These are phyloP conservation scores for Acer campestre DNA, from an alignment of 345 rosid species.

Conservation along the genomic window DNA sequence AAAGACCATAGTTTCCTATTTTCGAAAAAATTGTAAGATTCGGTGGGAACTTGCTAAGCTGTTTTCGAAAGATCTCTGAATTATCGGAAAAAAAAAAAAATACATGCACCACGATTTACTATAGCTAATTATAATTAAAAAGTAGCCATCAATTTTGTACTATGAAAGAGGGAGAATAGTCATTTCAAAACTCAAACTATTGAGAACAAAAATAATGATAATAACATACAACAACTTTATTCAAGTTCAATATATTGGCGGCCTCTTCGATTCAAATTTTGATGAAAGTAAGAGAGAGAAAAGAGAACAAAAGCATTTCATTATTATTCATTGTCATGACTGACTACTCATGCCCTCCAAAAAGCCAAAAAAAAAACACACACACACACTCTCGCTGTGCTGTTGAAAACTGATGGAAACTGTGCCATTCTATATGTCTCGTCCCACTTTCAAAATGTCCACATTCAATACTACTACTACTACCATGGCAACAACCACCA, in stretches of 20 bases:
- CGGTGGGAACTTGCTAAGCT: too few species aligned
- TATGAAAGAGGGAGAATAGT: neutral
- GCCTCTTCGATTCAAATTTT: constrained; percentile 16
- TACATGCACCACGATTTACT: too few species aligned
- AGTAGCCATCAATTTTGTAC: neutral
- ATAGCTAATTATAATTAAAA: neutral
- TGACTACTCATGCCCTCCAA: neutral
- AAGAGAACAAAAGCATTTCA: neutral
- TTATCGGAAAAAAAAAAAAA: neutral
- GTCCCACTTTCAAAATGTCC: neutral
- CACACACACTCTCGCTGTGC: neutral
- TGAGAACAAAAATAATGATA: too few species aligned
- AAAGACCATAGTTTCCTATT: too few species aligned
- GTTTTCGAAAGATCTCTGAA: too few species aligned
- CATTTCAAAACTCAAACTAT: constrained; percentile 11
- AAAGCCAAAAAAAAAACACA: neutral
- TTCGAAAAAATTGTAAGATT: too few species aligned
- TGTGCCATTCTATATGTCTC: neutral
- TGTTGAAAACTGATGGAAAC: neutral
- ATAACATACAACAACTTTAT: neutral
- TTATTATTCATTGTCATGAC: neutral
- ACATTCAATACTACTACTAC: neutral
- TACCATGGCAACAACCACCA: neutral
- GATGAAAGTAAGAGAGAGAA: neutral
- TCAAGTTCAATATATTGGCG: neutral